These are phyloP conservation scores for Sugiyamaella sp. DNA, from an alignment of 1,139 yeast genomes.

Conservation along the genomic window DNA sequence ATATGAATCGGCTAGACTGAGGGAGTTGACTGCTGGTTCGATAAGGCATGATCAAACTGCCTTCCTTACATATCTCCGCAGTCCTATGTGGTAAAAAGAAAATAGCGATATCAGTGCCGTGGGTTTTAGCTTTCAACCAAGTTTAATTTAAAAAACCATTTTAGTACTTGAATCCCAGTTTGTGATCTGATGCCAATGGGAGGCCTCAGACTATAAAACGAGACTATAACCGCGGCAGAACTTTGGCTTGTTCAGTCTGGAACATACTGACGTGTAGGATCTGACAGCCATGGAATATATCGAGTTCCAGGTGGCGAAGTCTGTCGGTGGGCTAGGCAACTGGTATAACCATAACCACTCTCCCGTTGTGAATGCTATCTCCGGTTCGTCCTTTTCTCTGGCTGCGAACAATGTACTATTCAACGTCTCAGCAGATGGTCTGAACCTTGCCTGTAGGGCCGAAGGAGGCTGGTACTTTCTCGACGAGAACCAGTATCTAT, in stretches of 20 bases:
- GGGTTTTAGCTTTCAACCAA: not conserved
- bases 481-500: slow-evolving; percentile 18
- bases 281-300: slow-evolving; percentile 15
- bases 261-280: too few relatives aligned
- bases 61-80: too few relatives aligned
- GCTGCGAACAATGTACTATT: not conserved
- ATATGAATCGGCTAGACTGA: too few relatives aligned
- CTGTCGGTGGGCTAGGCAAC: slow-evolving; percentile 6
- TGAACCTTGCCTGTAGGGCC: slow-evolving; percentile 16
- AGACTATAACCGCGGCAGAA: too few relatives aligned
- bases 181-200: not conserved
- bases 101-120: not conserved
- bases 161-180: not conserved
- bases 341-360: slow-evolving; percentile 5
- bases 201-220: not conserved
- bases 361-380: not conserved
- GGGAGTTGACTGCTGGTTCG: too few relatives aligned
- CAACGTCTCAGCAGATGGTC: slow-evolving; percentile 1
- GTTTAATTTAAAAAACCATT: not conserved
- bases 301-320: slow-evolving; percentile 12
- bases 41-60: too few relatives aligned
- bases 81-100: not conserved
- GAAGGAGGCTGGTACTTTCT: slow-evolving; percentile 18
- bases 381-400: not conserved
- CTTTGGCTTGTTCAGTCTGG: not conserved